These are phyloP conservation scores for Wickerhamiella azyma DNA, from an alignment of 805 yeast genomes.

Conservation along the genomic window DNA sequence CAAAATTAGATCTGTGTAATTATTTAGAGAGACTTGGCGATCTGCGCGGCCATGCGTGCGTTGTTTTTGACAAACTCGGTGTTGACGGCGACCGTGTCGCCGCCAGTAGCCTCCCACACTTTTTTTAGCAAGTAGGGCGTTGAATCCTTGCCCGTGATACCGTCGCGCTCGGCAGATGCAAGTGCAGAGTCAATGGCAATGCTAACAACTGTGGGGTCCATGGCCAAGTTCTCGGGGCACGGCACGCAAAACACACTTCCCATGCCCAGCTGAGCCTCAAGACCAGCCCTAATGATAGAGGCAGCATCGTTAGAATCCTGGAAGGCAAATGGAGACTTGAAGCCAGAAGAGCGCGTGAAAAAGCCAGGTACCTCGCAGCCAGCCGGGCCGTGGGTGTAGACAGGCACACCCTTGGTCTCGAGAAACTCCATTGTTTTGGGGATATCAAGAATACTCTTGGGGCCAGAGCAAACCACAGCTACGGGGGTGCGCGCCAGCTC, in stretches of 20 bases:
- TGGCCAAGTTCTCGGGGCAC: conserved; percentile 52
- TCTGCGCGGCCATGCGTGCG: conserved; percentile 51
- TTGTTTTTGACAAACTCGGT: conserved; percentile 65
- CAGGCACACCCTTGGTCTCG: conserved; percentile 86
- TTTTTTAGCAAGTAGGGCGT: conserved; percentile 65
- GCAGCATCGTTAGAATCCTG: conserved; percentile 48
- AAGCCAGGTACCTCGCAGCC: conserved; percentile 56
- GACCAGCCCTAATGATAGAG: conserved; percentile 34
- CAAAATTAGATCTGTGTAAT: conserved; percentile 10
- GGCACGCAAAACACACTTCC: conserved; percentile 75
- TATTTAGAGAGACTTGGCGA: conserved; percentile 32
- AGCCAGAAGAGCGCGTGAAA: conserved; percentile 63
- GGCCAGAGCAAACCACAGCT: conserved; percentile 83
- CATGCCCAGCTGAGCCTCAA: conserved; percentile 37
- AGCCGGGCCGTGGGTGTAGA: conserved; percentile 44
- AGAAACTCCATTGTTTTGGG: conserved; percentile 69
- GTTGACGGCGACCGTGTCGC: conserved; percentile 60
- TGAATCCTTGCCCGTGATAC: conserved; percentile 55
- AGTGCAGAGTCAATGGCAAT: conserved; percentile 46
- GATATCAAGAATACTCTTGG: conserved; percentile 73
- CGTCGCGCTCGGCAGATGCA: conserved; percentile 36
- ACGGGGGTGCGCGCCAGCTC: conserved; percentile 75
- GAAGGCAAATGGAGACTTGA: conserved; percentile 54
- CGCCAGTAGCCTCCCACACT: conserved; percentile 52
- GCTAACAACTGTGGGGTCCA: conserved; percentile 40